Evolutionary conservation across 148 eudicot species (phyloP).

Genomic region (Camellia sinensis): DNA sequence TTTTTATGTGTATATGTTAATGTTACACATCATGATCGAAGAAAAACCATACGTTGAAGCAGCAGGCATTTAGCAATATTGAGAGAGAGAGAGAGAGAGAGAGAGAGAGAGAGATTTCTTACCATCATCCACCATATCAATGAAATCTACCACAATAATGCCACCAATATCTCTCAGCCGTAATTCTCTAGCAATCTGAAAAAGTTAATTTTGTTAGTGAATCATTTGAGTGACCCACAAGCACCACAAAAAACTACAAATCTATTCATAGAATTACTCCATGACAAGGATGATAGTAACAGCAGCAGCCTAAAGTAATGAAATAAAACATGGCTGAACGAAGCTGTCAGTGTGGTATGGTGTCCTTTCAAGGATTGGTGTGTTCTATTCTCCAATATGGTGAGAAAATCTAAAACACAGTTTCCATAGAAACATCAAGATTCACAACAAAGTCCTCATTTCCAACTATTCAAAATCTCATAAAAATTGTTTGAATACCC

Average conservation of each 20-base stretch:
- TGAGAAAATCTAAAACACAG: background rate
- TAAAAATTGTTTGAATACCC: background rate
- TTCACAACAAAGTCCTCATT: background rate
- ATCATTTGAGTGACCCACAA: background rate
- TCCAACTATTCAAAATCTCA: background rate
- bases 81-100: slow-evolving; percentile 10
- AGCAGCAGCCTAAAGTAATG: background rate
- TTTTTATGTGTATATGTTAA: background rate
- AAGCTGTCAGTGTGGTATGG: background rate
- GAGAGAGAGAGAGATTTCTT: slow-evolving; percentile 29
- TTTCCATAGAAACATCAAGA: background rate
- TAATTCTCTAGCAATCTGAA: slow-evolving; percentile 93
- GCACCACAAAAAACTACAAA: background rate
- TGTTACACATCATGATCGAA: background rate
- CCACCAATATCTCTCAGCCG: slow-evolving; percentile 97
- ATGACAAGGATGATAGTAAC: background rate
- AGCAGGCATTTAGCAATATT: background rate
- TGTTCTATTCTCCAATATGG: background rate
- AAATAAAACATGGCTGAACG: background rate
- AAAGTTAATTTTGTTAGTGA: slow-evolving; percentile 12
- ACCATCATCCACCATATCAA: slow-evolving; percentile 91
- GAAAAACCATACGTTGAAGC: background rate
- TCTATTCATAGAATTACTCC: background rate
- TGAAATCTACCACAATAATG: slow-evolving; percentile 92
- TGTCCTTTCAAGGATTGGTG: background rate